phyloP scores from a whole-genome alignment of 495 filamentous ascomycete species.

The Aspergillus egyptiacus region DNA sequence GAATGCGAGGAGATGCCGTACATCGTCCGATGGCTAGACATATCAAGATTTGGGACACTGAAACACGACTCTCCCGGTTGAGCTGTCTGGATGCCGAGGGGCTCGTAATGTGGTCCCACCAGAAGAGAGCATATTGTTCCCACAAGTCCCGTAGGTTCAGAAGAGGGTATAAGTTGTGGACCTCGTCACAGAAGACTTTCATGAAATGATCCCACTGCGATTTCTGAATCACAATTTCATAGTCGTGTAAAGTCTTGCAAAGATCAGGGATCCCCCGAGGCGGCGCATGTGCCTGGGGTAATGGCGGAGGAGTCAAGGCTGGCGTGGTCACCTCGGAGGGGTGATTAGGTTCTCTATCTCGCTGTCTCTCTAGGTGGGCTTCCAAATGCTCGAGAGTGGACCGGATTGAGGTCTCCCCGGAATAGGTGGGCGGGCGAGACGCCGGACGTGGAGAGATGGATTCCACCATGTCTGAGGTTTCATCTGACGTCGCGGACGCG shows the following conservation, averaged over 20 bases:
- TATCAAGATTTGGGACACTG: constrained; percentile 17
- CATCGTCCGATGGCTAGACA: constrained; percentile 25
- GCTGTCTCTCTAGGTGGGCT: background rate
- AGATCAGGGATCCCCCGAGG: background rate
- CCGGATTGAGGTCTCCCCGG: constrained; percentile 24
- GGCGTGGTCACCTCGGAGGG: background rate
- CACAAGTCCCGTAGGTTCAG: background rate
- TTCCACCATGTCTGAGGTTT: background rate
- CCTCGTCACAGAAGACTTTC: background rate
- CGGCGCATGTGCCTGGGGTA: background rate
- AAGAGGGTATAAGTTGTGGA: background rate
- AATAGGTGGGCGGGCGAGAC: constrained; percentile 12
- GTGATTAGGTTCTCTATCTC: too few species aligned
- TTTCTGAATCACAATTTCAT: background rate
- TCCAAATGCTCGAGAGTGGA: constrained; percentile 24
- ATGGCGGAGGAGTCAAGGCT: background rate
- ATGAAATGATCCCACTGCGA: background rate
- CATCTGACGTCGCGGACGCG: too few species aligned
- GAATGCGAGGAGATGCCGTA: constrained; percentile 17
- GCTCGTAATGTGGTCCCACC: background rate
- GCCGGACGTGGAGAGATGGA: background rate
- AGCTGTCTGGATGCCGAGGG: background rate
- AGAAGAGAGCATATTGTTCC: background rate
- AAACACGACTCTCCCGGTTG: constrained; percentile 5
- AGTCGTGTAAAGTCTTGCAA: background rate